phyloP scores from a whole-genome alignment of 192 early-diverging fungal genomes.

The Backusella macrospora region DNA sequence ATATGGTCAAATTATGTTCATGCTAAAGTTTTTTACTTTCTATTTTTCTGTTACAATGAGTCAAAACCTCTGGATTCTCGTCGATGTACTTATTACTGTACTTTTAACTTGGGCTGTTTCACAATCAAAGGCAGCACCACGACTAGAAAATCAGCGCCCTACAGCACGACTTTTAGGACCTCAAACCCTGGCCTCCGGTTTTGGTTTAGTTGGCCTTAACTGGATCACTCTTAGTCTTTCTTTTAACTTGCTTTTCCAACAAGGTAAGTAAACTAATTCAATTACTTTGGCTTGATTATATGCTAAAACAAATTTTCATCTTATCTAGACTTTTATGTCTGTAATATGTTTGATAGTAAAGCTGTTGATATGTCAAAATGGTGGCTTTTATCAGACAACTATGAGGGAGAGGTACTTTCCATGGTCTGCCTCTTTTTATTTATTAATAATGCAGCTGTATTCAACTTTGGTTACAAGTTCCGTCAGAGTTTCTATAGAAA shows the following conservation, averaged over 20 bases:
- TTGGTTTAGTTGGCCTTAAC: conserved; percentile 70
- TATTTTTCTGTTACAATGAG: conserved; percentile 66
- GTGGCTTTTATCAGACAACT: conserved; percentile 80
- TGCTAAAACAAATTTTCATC: background rate
- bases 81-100: conserved; percentile 68
- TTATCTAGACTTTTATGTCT: conserved; percentile 54
- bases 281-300: background rate
- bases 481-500: conserved; percentile 62
- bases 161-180: conserved; percentile 74
- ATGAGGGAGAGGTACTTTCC: conserved; percentile 57
- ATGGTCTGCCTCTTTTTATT: conserved; percentile 67
- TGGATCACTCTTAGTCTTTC: conserved; percentile 55
- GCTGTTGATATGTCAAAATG: conserved; percentile 64
- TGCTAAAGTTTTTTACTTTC: conserved; percentile 62
- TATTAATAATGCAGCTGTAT: conserved; percentile 65
- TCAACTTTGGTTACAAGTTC: conserved; percentile 68
- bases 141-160: conserved; percentile 58
- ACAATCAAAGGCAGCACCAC: conserved; percentile 54
- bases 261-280: conserved; percentile 25
- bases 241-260: conserved; percentile 54
- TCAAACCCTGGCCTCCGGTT: conserved; percentile 62
- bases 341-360: conserved; percentile 68
- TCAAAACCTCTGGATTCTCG: conserved; percentile 67
- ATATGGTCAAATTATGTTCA: conserved; percentile 70
- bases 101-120: conserved; percentile 65